Base-by-base conservation (phyloP, 352 stramenopile species). In the Phytophthora pistaciae region DNA sequence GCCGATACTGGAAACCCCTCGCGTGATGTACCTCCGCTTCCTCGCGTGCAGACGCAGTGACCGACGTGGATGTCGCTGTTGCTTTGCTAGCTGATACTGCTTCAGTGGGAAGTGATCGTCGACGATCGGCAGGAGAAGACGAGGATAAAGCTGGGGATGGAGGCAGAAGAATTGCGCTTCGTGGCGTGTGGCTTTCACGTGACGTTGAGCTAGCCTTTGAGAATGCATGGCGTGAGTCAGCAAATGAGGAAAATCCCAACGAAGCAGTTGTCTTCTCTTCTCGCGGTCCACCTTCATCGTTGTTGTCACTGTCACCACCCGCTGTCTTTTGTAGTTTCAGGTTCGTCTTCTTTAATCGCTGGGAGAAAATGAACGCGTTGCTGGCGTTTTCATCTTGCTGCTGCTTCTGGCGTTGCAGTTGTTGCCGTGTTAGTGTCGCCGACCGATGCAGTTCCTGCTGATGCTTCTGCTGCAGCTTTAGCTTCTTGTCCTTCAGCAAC, bases 401-500 rank as follows among this genome's bases (percentile, higher is more conserved):
- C 9, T 77, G 70, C 27, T 72, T 75, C n/a, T 75, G 64, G 5
- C 46, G 66, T 36, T 78, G 66, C 46, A 72, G 56, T 36, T 74
- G 55, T 27, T 78, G 71, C 11, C 71, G 60, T 3, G 69, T 65
- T 20, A 77, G 57, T 1, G 56, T 71, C 29, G 65, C 64, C 25
- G 70, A 62, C 10, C 75, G 64, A 64, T 80, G 73, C 2, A 70
- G 48, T 20, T 80, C 54, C 44, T 79, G 72, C 14, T 77, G 68
- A 48, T 72, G 64, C 7, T 79, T 79, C 59, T 80, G 76, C 44
- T 79, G 66, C 0, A 81, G 23, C 61, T 88, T 90, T 27, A 81
- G 63, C 52, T 84, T 80, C 60, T 94, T 87, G 68, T 97, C 91
- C 61, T 96, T 94, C 29, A 87, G 69, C 31, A 97, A 71, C 1